Conservation (phyloP, 345 rosid species). For the Camelina hispida region DNA sequence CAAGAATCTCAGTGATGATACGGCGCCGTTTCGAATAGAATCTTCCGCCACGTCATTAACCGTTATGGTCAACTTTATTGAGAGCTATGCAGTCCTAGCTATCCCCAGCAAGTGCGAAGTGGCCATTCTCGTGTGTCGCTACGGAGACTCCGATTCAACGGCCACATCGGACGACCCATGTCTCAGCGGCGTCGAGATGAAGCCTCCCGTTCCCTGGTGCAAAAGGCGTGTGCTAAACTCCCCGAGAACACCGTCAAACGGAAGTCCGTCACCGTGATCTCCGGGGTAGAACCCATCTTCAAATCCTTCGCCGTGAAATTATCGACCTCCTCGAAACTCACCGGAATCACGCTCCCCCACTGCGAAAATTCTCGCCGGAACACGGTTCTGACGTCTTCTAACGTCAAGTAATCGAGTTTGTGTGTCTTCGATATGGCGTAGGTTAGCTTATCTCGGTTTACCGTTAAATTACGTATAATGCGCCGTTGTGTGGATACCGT, state of each 20-base stretch:
- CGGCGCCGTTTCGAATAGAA: slow-evolving; percentile 50
- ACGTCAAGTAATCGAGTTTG: slow-evolving; percentile 61
- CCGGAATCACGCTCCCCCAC: slow-evolving; percentile 83
- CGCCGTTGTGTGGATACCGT: slow-evolving; percentile 46
- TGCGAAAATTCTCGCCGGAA: slow-evolving; percentile 64
- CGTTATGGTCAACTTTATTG: slow-evolving; percentile 68
- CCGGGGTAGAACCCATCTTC: slow-evolving; percentile 66
- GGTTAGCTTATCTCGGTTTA: slow-evolving; percentile 59
- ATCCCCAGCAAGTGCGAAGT: slow-evolving; percentile 90
- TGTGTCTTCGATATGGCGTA: slow-evolving; percentile 63
- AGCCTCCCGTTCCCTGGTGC: slow-evolving; percentile 86
- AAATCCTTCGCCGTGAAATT: slow-evolving; percentile 59
- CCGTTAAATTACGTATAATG: slow-evolving; percentile 73
- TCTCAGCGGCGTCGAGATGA: slow-evolving; percentile 82
- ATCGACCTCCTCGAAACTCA: slow-evolving; percentile 60
- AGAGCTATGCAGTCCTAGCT: slow-evolving; percentile 77
- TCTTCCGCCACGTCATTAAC: slow-evolving; percentile 81
- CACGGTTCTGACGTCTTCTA: slow-evolving; percentile 49
- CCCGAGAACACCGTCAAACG: slow-evolving; percentile 90
- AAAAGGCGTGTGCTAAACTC: slow-evolving; percentile 85
- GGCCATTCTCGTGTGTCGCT: slow-evolving; percentile 94
- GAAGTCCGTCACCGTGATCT: slow-evolving; percentile 83
- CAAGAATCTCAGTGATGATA: slow-evolving; percentile 30
- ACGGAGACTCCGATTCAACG: slow-evolving; percentile 91
- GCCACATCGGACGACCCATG: slow-evolving; percentile 75